Base-by-base conservation (phyloP, 2,329 filamentous ascomycete species). In the Alternaria infectoria region DNA sequence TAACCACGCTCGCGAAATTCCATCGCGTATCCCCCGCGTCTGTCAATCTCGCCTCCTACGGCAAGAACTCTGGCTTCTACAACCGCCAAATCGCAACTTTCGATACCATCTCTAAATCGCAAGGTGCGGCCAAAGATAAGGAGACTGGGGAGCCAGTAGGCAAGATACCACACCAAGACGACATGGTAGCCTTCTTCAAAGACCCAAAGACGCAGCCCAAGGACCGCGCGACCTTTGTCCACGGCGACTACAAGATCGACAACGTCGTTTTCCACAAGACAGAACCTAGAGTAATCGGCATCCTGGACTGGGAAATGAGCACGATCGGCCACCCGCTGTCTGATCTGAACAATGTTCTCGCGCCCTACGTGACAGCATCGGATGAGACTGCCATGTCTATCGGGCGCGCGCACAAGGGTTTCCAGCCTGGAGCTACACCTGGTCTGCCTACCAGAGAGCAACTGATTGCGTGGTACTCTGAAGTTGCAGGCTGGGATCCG, bases 251-350 rank as follows among this genome's bases (percentile, higher is more conserved):
- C 84, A 99, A 98, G 84, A 97, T 85, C 58, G 84, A 85, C 68
- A 86, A 85, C 60, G 75, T 85, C 26, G 83, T 84, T 52, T 99
- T 97, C 79, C 93, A 97, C 83, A 91, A 92, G 81, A 94, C 92
- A 0, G 91, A 95, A 79, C 89, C 94, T 6, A 85, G 90, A 57
- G 94, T 98, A 12, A 94, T 98, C 80, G 96, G 95, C 5, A 93
- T 98, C 58, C 83, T 98, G 6, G 96, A 99, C 87, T 91, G 80
- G 77, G 96, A 98, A 83, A 97, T 99, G 93, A 93, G 93, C 36
- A 98, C 96, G 0, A 90, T 97, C 58, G 96, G 96, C n/a, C 95
- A 99, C 79, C 96, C 96, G 1, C 87, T 98, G 21, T 95, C 92
- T 6, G 96, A 99, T 78, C 84, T 98, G 44, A 90, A 90, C 79